Conservation (phyloP, 1,284 basidiomycete species). For the Phenoliferia sp. region DNA sequence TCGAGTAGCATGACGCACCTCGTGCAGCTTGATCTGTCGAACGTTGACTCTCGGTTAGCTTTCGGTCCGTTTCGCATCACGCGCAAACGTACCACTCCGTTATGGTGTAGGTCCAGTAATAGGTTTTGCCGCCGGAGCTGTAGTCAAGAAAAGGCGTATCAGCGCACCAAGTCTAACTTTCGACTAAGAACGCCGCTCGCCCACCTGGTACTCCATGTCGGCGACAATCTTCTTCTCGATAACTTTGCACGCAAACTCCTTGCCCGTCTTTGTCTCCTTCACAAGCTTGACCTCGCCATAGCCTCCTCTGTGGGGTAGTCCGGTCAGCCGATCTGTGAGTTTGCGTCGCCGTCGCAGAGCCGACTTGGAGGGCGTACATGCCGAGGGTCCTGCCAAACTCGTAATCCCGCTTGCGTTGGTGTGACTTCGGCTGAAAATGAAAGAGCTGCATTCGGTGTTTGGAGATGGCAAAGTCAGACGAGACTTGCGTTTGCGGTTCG, state of each 20-base stretch:
- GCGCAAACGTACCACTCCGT: not conserved
- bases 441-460: not conserved
- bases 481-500: too few species aligned
- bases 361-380: not conserved
- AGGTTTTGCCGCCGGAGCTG: not conserved
- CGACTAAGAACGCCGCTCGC: not conserved
- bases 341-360: not conserved
- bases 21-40: not conserved
- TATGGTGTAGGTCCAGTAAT: not conserved
- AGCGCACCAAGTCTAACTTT: not conserved
- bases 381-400: not conserved
- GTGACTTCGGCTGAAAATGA: not conserved
- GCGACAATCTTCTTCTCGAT: conserved; percentile 18
- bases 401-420: conserved; percentile 5
- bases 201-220: conserved; percentile 16
- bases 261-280: not conserved
- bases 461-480: too few species aligned
- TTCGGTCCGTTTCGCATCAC: not conserved
- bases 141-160: not conserved
- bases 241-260: conserved; percentile 32
- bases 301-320: not conserved
- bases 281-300: conserved; percentile 11
- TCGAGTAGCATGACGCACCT: not conserved
- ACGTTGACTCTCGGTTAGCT: not conserved
- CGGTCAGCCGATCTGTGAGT: not conserved